Conservation (phyloP, 176 grass and related monocot species). For the Ensete ventricosum region DNA sequence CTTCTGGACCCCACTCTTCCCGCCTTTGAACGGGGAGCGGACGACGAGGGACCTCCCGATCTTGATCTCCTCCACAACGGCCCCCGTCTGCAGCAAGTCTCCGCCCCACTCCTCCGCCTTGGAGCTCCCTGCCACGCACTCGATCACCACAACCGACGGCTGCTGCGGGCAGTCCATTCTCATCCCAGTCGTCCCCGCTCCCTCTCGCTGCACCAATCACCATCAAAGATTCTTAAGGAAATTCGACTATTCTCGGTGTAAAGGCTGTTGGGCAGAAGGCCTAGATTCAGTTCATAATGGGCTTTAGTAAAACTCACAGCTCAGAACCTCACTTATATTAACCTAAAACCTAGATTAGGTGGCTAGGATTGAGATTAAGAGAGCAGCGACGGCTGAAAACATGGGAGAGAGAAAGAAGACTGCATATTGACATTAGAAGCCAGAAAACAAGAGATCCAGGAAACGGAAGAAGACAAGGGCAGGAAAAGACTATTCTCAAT, state of each 20-base stretch:
- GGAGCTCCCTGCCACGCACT: slow-evolving; percentile 70
- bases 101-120: slow-evolving; percentile 73
- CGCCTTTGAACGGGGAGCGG: slow-evolving; percentile 81
- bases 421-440: too few relatives aligned
- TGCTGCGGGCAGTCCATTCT: slow-evolving; percentile 34
- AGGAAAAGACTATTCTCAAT: too few relatives aligned
- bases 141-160: slow-evolving; percentile 46
- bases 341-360: too few relatives aligned
- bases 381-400: too few relatives aligned
- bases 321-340: too few relatives aligned
- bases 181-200: neutral
- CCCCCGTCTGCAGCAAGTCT: slow-evolving; percentile 65
- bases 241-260: neutral
- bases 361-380: too few relatives aligned
- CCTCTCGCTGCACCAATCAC: neutral
- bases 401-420: too few relatives aligned
- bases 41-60: slow-evolving; percentile 38
- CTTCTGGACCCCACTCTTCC: slow-evolving; percentile 62
- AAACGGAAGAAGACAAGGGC: too few relatives aligned
- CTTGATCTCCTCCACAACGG: slow-evolving; percentile 60
- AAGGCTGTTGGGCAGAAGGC: too few relatives aligned
- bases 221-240: neutral
- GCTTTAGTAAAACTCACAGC: too few relatives aligned
- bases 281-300: too few relatives aligned
- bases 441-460: too few relatives aligned